Conservation (phyloP, 768 basidiomycete species). For the Amanita exitialis region DNA sequence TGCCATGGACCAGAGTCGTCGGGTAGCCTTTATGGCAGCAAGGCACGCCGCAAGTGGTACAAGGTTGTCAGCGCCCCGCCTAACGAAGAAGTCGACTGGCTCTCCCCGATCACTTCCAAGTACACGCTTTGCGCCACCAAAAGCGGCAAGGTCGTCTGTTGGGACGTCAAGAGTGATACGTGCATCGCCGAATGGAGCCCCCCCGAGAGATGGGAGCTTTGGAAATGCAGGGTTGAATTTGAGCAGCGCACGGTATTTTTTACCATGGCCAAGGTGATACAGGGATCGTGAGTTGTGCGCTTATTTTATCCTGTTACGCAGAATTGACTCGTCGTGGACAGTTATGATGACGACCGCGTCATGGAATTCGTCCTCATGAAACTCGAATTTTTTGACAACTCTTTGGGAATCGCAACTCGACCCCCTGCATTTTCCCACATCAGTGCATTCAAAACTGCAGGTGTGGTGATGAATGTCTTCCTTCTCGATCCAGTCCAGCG, state of each 20-base stretch:
- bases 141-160: constrained; percentile 66
- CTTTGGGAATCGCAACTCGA: constrained; percentile 21
- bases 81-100: constrained; percentile 63
- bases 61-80: constrained; percentile 60
- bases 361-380: constrained; percentile 71
- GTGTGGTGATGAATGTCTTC: constrained; percentile 72
- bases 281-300: constrained; percentile 31
- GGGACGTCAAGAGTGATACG: constrained; percentile 56
- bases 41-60: constrained; percentile 39
- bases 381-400: constrained; percentile 45
- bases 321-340: constrained; percentile 10
- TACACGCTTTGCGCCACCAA: constrained; percentile 74
- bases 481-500: constrained; percentile 54
- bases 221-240: constrained; percentile 74
- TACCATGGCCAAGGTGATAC: constrained; percentile 60
- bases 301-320: neutral
- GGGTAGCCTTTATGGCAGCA: neutral
- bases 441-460: constrained; percentile 53
- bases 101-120: constrained; percentile 66
- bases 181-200: constrained; percentile 67
- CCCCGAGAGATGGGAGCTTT: constrained; percentile 53
- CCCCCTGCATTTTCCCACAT: constrained; percentile 47
- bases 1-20: neutral
- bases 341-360: constrained; percentile 49
- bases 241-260: constrained; percentile 64